phyloP scores from a whole-genome alignment of 2,329 filamentous ascomycete species.

The Ceratocystis destructans region DNA sequence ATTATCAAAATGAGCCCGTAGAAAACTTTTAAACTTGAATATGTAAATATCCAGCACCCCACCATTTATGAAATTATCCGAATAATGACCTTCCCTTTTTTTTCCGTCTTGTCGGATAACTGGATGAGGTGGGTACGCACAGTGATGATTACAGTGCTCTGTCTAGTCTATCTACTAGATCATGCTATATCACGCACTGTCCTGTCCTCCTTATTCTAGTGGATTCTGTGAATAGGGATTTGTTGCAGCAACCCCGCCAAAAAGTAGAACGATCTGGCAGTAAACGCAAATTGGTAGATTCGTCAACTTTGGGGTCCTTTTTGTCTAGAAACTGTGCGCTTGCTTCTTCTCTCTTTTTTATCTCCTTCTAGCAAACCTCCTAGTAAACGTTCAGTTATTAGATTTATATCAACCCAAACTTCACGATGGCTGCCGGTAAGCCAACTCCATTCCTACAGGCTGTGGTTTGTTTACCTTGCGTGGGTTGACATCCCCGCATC shows the following conservation, averaged over 20 bases:
- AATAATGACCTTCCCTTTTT: background rate
- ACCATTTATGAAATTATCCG: conserved; percentile 5
- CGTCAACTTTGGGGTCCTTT: background rate
- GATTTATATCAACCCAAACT: conserved; percentile 12
- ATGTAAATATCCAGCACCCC: conserved; percentile 9
- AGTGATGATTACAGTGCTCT: background rate
- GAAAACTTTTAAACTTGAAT: conserved; percentile 15
- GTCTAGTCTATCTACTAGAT: no score
- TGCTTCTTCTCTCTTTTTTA: conserved; percentile 5
- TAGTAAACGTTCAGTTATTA: conserved; percentile 1
- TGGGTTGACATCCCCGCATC: background rate
- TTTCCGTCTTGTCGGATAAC: background rate
- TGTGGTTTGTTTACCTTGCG: background rate
- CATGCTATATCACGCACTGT: conserved; percentile 4
- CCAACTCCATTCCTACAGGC: conserved; percentile 6
- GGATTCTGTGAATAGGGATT: conserved; percentile 5
- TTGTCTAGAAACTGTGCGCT: background rate
- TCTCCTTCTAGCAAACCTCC: background rate
- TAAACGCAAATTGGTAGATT: background rate
- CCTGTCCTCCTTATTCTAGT: background rate
- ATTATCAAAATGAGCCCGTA: background rate
- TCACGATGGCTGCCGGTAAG: conserved; percentile 28
- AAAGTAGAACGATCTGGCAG: conserved; percentile 1
- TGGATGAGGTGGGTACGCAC: background rate
- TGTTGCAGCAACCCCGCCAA: conserved; percentile 16